These are phyloP conservation scores for Dimocarpus longan DNA, from an alignment of 345 rosid species.

Conservation along the genomic window DNA sequence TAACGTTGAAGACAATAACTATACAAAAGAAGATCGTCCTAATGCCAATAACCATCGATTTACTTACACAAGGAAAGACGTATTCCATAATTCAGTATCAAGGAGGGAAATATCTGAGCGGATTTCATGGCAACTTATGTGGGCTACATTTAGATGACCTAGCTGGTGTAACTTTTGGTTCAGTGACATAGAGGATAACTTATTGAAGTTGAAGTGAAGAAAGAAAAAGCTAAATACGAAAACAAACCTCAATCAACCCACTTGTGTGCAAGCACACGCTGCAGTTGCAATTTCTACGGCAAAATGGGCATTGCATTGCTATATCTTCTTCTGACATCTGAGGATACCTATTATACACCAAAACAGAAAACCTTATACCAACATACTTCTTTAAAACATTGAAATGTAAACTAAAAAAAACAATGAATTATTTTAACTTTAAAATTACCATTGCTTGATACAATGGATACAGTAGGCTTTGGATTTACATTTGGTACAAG, in stretches of 20 bases:
- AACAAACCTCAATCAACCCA: constrained; percentile 61
- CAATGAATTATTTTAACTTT: background rate
- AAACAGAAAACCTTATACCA: background rate
- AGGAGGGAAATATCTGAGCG: background rate
- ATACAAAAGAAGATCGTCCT: background rate
- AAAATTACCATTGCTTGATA: constrained; percentile 62
- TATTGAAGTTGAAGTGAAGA: background rate
- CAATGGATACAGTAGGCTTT: constrained; percentile 59
- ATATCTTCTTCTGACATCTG: constrained; percentile 53
- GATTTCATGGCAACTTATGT: background rate
- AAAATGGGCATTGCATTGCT: constrained; percentile 66
- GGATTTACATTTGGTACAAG: constrained; percentile 50
- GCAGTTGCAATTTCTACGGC: constrained; percentile 84
- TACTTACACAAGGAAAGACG: background rate
- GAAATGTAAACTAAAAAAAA: background rate
- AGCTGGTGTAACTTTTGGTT: constrained; percentile 1
- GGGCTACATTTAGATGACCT: background rate
- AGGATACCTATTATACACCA: constrained; percentile 66
- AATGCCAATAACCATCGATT: too few relatives aligned
- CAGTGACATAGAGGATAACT: background rate
- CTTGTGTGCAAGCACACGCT: constrained; percentile 66
- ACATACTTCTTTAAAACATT: background rate
- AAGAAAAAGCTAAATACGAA: background rate
- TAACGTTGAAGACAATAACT: background rate
- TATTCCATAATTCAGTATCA: background rate